phyloP scores from a whole-genome alignment of 2,329 filamentous ascomycete species.

The Mycocentrospora acerina region DNA sequence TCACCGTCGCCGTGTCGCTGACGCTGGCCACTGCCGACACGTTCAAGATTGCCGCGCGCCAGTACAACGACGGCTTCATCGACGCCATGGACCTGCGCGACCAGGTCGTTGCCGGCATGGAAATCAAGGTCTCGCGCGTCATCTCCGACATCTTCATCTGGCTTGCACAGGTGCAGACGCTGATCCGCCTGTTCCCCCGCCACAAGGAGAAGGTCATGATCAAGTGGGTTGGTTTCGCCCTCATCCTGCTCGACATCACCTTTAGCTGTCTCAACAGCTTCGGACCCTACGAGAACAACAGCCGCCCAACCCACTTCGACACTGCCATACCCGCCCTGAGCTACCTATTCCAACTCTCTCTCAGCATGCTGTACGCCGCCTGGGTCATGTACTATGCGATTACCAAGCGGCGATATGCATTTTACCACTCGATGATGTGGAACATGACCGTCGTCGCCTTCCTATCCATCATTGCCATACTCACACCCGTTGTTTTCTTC shows the following conservation, averaged over 20 bases:
- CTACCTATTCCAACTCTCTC: constrained; percentile 84
- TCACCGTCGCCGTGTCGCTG: constrained; percentile 73
- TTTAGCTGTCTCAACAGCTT: constrained; percentile 95
- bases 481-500: constrained; percentile 91
- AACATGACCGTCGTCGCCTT: constrained; percentile 81
- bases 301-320: constrained; percentile 73
- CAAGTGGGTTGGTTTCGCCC: constrained; percentile 95
- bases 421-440: constrained; percentile 86
- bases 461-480: constrained; percentile 76
- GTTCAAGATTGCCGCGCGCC: constrained; percentile 77
- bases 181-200: constrained; percentile 92
- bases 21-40: constrained; percentile 93
- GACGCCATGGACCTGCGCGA: constrained; percentile 75
- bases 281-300: constrained; percentile 54
- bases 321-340: constrained; percentile 89
- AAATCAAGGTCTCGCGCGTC: constrained; percentile 86
- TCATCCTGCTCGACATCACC: constrained; percentile 86
- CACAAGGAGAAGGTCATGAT: constrained; percentile 98
- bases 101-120: constrained; percentile 77
- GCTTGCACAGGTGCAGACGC: constrained; percentile 94
- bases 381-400: constrained; percentile 93
- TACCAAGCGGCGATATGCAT: constrained; percentile 89
- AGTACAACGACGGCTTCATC: constrained; percentile 78
- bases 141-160: constrained; percentile 96
- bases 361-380: constrained; percentile 84